A percentile compares a stretch with the other conserved stretches of the same genome.
phyloP scores from a whole-genome alignment of 805 yeast genomes.

The Metschnikowia dekortorum region DNA sequence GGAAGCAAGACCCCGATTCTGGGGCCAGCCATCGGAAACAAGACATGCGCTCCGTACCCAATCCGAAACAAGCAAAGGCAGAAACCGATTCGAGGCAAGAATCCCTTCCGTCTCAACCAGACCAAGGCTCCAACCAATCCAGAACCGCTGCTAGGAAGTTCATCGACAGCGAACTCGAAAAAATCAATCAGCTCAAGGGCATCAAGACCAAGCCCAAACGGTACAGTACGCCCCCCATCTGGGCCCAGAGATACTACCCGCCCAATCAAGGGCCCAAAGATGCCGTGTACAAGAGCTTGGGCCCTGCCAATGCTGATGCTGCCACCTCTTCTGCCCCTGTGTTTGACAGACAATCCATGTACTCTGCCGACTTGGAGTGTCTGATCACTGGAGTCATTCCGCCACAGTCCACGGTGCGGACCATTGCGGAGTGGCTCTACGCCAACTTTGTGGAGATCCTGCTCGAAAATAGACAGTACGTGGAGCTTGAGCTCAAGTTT shows the following conservation, averaged over 20 bases:
- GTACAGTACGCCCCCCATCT: constrained; percentile 64
- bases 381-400: constrained; percentile 74
- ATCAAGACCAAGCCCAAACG: constrained; percentile 49
- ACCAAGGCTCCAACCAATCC: too few relatives aligned
- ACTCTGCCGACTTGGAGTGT: constrained; percentile 38
- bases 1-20: not conserved
- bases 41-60: not conserved
- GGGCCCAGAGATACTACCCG: constrained; percentile 72
- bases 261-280: constrained; percentile 11
- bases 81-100: too few relatives aligned
- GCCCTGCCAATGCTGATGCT: constrained; percentile 4
- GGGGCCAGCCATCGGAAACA: not conserved
- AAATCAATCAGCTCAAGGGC: constrained; percentile 20
- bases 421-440: constrained; percentile 85
- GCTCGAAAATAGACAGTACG: constrained; percentile 45
- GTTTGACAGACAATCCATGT: constrained; percentile 27
- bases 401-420: constrained; percentile 73
- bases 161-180: constrained; percentile 21
- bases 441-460: constrained; percentile 69
- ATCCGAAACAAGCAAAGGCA: too few relatives aligned
- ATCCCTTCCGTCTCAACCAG: too few relatives aligned
- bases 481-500: constrained; percentile 72
- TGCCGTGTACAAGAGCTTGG: not conserved
- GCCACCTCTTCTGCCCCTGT: constrained; percentile 18
- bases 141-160: not conserved